Evolutionary conservation across 345 rosid species (phyloP).

Genomic region (Sonneratia caseolaris): DNA sequence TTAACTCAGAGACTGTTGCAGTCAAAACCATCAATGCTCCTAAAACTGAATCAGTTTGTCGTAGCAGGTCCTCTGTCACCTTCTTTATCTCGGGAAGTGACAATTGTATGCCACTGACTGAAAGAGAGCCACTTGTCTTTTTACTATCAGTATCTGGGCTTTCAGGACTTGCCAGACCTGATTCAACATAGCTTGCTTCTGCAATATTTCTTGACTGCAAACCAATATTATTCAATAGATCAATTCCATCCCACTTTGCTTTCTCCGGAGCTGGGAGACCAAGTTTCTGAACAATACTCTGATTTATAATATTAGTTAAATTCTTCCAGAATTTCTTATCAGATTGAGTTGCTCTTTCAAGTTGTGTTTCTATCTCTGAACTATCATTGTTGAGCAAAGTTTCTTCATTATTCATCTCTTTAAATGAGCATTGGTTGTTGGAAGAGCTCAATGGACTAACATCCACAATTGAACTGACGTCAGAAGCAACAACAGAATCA

Average conservation of each 20-base stretch:
- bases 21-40: constrained; percentile 87
- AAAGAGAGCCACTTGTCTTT: constrained; percentile 24
- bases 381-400: constrained; percentile 15
- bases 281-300: constrained; percentile 60
- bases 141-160: constrained; percentile 29
- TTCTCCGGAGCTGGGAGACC: constrained; percentile 55
- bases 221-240: constrained; percentile 58
- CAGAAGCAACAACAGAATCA: constrained; percentile 18
- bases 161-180: constrained; percentile 74
- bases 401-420: constrained; percentile 16
- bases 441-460: constrained; percentile 18
- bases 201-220: constrained; percentile 63
- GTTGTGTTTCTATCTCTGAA: constrained; percentile 16
- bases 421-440: constrained; percentile 13
- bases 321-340: constrained; percentile 58
- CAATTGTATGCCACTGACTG: constrained; percentile 32
- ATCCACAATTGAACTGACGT: constrained; percentile 21
- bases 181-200: constrained; percentile 64
- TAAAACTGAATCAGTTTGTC: constrained; percentile 77
- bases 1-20: constrained; percentile 60
- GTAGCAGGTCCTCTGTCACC: constrained; percentile 66
- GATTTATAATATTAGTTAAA: constrained; percentile 46
- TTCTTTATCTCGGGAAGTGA: constrained; percentile 71
- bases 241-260: constrained; percentile 68
- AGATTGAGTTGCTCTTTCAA: constrained; percentile 25